These are phyloP conservation scores for Backusella luteola DNA, from an alignment of 192 early-diverging fungal genomes.

Conservation along the genomic window DNA sequence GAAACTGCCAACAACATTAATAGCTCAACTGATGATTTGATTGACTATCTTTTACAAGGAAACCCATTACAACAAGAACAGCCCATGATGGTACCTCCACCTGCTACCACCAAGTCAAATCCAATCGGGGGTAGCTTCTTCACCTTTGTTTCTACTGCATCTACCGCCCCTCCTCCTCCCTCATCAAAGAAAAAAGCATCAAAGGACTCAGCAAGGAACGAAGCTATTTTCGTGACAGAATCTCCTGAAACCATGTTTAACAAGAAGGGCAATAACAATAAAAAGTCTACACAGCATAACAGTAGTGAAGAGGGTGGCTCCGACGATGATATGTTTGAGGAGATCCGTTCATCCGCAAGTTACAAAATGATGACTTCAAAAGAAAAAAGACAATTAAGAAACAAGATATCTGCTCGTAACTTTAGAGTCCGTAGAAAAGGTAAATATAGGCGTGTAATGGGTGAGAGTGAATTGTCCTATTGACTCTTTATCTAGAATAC, in stretches of 20 bases:
- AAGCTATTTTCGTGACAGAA: conserved; percentile 23
- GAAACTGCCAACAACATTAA: neutral
- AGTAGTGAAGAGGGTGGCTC: neutral
- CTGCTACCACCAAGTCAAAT: neutral
- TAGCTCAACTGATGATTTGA: neutral
- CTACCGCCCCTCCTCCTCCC: neutral
- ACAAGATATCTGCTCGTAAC: conserved; percentile 78
- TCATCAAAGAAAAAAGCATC: neutral
- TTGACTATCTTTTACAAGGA: neutral
- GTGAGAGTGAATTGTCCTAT: neutral
- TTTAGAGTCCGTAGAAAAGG: conserved; percentile 73
- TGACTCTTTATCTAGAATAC: conserved; percentile 10
- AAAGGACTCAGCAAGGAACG: neutral
- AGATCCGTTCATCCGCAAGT: neutral
- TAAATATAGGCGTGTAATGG: neutral
- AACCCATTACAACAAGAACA: neutral
- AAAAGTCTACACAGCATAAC: neutral
- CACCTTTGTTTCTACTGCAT: neutral
- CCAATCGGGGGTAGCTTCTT: neutral
- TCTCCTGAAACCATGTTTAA: conserved; percentile 16
- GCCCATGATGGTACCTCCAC: neutral
- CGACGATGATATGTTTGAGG: conserved; percentile 11
- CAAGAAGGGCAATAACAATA: neutral
- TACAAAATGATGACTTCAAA: conserved; percentile 47
- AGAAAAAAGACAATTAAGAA: conserved; percentile 68